Conservation (phyloP, 768 basidiomycete species). For the Agaricus subrufescens region DNA sequence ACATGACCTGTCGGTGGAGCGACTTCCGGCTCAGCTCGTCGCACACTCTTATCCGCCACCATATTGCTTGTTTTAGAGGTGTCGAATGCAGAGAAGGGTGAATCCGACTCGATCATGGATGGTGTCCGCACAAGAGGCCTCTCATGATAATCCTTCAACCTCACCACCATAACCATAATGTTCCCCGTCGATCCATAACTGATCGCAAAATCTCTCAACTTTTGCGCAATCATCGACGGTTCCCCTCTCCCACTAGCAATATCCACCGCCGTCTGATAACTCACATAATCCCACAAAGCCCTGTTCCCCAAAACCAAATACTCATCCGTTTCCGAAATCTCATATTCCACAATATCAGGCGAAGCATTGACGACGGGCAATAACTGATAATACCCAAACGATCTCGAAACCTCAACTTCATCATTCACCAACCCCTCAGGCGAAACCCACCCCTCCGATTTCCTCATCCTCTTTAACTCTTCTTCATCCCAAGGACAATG, state of each 20-base stretch:
- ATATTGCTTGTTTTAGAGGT: constrained; percentile 35
- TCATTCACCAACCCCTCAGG: constrained; percentile 89
- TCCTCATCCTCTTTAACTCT: constrained; percentile 84
- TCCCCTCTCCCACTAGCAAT: constrained; percentile 82
- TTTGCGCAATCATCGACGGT: constrained; percentile 86
- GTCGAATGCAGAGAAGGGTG: constrained; percentile 17
- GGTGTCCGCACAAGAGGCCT: constrained; percentile 4
- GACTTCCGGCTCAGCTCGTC: constrained; percentile 72
- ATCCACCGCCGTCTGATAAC: constrained; percentile 94
- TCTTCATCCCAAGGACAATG: constrained; percentile 88
- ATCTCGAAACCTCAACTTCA: constrained; percentile 85
- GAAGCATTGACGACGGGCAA: constrained; percentile 88
- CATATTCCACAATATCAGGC: constrained; percentile 68
- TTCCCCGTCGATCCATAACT: constrained; percentile 92
- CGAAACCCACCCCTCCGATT: constrained; percentile 93
- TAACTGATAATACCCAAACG: constrained; percentile 90
- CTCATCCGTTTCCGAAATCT: constrained; percentile 82
- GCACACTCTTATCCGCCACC: constrained; percentile 54
- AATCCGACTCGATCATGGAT: constrained; percentile 11
- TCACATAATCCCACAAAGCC: constrained; percentile 91
- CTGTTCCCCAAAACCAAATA: constrained; percentile 94
- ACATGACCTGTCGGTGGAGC: constrained; percentile 82
- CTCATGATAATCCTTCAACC: constrained; percentile 49
- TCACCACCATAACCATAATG: constrained; percentile 98
- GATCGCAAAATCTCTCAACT: constrained; percentile 93